Evolutionary conservation across 176 grass and related monocot species (phyloP).

Genomic region (Sorghum bicolor): DNA sequence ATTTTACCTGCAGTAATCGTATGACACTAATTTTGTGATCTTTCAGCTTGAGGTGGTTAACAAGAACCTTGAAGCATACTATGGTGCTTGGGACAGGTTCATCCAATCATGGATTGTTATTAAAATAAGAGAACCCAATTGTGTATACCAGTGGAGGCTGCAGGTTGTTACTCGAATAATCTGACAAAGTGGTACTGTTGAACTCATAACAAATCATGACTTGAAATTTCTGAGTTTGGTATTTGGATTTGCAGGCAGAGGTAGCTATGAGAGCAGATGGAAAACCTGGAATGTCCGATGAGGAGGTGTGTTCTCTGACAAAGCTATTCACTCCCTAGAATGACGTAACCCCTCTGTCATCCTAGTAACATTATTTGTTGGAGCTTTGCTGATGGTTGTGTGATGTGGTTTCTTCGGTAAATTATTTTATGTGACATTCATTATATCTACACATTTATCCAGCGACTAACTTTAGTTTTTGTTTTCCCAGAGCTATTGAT

Average conservation of each 20-base stretch:
- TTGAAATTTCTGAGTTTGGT: constrained; percentile 20
- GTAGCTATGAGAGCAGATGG: constrained; percentile 93
- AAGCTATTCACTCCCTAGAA: neutral
- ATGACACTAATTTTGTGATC: constrained; percentile 9
- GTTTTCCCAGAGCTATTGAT: neutral
- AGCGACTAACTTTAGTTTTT: neutral
- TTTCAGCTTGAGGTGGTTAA: constrained; percentile 90
- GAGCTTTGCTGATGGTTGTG: neutral
- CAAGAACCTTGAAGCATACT: constrained; percentile 83
- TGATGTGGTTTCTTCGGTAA: constrained; percentile 9
- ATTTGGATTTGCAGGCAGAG: constrained; percentile 68
- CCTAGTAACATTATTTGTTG: neutral
- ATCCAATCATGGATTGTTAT: constrained; percentile 94
- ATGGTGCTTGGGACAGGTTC: constrained; percentile 92
- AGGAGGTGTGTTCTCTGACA: constrained; percentile 55
- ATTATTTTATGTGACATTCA: neutral
- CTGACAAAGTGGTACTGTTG: neutral
- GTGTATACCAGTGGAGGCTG: constrained; percentile 87
- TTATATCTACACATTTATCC: neutral
- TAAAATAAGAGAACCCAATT: constrained; percentile 91
- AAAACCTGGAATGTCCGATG: constrained; percentile 94
- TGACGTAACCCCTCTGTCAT: neutral
- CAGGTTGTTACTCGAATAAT: constrained; percentile 54
- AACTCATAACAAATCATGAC: neutral
- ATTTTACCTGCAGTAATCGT: neutral